These are phyloP conservation scores for Globisporangium heterothallicum DNA, from an alignment of 352 stramenopile genomes.

Conservation along the genomic window DNA sequence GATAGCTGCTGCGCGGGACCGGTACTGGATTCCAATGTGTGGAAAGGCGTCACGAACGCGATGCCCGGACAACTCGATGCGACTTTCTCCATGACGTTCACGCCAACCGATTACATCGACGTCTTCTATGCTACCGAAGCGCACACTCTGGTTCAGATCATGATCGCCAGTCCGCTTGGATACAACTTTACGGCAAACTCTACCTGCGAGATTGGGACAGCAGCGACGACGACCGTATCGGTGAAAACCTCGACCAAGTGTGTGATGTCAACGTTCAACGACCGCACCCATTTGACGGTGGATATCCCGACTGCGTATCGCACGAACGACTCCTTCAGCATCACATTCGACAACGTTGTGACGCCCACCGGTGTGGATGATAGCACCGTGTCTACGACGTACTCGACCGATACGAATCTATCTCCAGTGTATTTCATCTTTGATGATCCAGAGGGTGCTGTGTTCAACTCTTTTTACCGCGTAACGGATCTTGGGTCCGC, in stretches of 20 bases:
- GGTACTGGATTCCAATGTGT: slow-evolving; percentile 71
- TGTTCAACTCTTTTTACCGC: slow-evolving; percentile 67
- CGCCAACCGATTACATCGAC: slow-evolving; percentile 59
- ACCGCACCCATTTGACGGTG: slow-evolving; percentile 59
- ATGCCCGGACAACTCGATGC: slow-evolving; percentile 67
- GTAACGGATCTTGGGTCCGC: slow-evolving; percentile 38
- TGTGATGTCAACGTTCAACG: slow-evolving; percentile 41
- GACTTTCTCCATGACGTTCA: slow-evolving; percentile 70
- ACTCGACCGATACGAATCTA: slow-evolving; percentile 51
- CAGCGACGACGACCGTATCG: neutral
- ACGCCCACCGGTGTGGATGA: slow-evolving; percentile 57
- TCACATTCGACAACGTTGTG: slow-evolving; percentile 60
- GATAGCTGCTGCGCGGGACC: slow-evolving; percentile 68
- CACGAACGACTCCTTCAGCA: slow-evolving; percentile 53
- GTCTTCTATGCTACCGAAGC: slow-evolving; percentile 42
- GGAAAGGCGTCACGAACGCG: slow-evolving; percentile 43
- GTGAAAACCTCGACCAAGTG: slow-evolving; percentile 33
- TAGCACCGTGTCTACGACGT: slow-evolving; percentile 26
- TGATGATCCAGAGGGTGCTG: slow-evolving; percentile 47
- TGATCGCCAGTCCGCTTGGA: slow-evolving; percentile 56
- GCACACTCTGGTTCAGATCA: slow-evolving; percentile 69
- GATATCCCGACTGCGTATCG: slow-evolving; percentile 47
- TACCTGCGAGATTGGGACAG: slow-evolving; percentile 40
- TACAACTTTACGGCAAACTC: slow-evolving; percentile 53
- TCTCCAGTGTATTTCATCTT: slow-evolving; percentile 75